Base-by-base conservation (phyloP, 768 basidiomycete species). In the Russula ochroleuca region DNA sequence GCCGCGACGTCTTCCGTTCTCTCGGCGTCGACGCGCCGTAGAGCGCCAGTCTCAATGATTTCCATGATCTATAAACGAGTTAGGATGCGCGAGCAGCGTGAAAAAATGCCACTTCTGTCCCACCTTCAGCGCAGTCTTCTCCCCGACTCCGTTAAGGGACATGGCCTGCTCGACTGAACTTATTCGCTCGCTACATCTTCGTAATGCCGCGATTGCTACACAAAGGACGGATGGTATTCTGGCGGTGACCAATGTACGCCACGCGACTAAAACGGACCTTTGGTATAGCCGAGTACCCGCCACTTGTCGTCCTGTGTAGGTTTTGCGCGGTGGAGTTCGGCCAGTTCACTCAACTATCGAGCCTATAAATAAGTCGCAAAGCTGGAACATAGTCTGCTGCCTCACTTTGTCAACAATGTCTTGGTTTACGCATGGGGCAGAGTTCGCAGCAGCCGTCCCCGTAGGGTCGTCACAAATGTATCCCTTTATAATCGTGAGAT, bases 381-480 rank as follows among this genome's bases (percentile, higher is more conserved):
- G 6, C 10, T 14, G 35, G 45, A 19, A 19, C 53, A 15, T 23
- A 25, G 11, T 15, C 70, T 28, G 66, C 70, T 28, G 66, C 84
- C 90, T 79, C 88, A 85, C 90, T 79, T 89, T 90, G 69, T 87
- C 85, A 37, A 90, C 79, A 52, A 93, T 81, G 68, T 86, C 82
- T 71, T 91, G 86, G 70, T 93, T 93, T 3, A 78, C 77, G 62
- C 83, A 85, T 5, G 70, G 70, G 1, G 59, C 69, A 15, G 64
- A 68, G 61, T 70, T 51, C 50, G 70, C 38, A 11, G n/a, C 31
- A 31, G 73, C 1, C 63, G 69, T 31, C 67, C 80, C 81, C 17
- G 17, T n/a, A 1, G 66, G 67, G 21, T 74, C 74, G 66, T 92
- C 88, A 70, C 87, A 88, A 15, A 83, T 75, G 74, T 83, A 92